phyloP scores from a whole-genome alignment of 441 rosid genomes.

The Pelargonium citronellum region DNA sequence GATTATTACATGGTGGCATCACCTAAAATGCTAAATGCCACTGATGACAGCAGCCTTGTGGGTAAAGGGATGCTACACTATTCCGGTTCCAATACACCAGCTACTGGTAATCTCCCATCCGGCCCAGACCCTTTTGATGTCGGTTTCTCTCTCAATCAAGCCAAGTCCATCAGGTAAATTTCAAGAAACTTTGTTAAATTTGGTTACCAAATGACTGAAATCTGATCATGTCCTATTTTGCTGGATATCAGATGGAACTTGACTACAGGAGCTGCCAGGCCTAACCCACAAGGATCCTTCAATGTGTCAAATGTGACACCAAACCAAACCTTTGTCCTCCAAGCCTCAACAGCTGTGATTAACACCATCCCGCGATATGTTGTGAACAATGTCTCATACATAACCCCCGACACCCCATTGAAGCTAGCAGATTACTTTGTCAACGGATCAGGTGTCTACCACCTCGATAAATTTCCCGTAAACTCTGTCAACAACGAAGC shows the following conservation, averaged over 20 bases:
- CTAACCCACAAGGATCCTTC: conserved; percentile 76
- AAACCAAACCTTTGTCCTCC: conserved; percentile 44
- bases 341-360: conserved; percentile 30
- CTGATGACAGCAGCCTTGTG: conserved; percentile 20
- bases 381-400: conserved; percentile 55
- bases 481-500: conserved; percentile 28
- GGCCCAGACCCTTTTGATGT: conserved; percentile 50
- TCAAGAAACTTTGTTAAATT: background rate
- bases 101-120: conserved; percentile 31
- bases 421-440: conserved; percentile 45
- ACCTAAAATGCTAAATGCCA: conserved; percentile 32
- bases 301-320: conserved; percentile 53
- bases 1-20: conserved; percentile 56
- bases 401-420: conserved; percentile 44
- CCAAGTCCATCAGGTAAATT: conserved; percentile 46
- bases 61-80: conserved; percentile 50
- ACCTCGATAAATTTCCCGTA: conserved; percentile 35
- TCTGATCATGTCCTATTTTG: background rate
- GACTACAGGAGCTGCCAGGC: conserved; percentile 70
- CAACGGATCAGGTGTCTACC: conserved; percentile 37
- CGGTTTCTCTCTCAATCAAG: conserved; percentile 42
- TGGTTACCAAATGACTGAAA: background rate
- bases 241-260: conserved; percentile 31
- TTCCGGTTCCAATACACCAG: conserved; percentile 24
- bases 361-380: conserved; percentile 28